A percentile compares a stretch with the other conserved stretches of the same genome.
Evolutionary conservation across 2,329 filamentous ascomycete genomes (phyloP).

Genomic region (Trichoderma atrobrunneum): DNA sequence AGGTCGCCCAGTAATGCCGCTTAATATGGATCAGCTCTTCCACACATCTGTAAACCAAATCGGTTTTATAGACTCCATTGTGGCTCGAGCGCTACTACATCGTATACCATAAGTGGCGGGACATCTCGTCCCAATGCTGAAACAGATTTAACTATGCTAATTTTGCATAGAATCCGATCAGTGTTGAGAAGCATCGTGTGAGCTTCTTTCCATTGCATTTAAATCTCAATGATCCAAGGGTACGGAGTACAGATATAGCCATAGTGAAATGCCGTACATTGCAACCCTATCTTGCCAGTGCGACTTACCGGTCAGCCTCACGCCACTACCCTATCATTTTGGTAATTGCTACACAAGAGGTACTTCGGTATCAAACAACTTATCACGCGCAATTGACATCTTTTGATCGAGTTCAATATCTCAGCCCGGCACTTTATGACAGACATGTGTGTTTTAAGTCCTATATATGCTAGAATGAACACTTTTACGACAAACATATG

Average conservation of each 20-base stretch:
- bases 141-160: not conserved
- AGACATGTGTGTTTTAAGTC: not conserved
- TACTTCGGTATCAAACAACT: too few relatives aligned
- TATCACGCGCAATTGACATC: too few relatives aligned
- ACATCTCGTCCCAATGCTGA: not conserved
- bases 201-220: not conserved
- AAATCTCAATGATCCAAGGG: not conserved
- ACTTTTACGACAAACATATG: not conserved
- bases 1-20: not conserved
- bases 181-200: not conserved
- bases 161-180: not conserved
- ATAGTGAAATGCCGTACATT: not conserved
- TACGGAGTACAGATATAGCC: not conserved
- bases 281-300: not conserved
- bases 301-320: not conserved
- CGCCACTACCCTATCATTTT: not conserved
- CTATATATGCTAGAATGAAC: not conserved
- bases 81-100: not conserved
- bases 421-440: too few relatives aligned
- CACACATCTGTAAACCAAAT: not conserved
- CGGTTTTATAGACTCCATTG: not conserved
- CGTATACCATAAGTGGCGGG: not conserved
- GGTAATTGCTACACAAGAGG: too few relatives aligned
- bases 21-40: not conserved
- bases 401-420: too few relatives aligned